These are phyloP conservation scores for Mallotus nudiflorus DNA, from an alignment of 345 rosid genomes.

Conservation along the genomic window DNA sequence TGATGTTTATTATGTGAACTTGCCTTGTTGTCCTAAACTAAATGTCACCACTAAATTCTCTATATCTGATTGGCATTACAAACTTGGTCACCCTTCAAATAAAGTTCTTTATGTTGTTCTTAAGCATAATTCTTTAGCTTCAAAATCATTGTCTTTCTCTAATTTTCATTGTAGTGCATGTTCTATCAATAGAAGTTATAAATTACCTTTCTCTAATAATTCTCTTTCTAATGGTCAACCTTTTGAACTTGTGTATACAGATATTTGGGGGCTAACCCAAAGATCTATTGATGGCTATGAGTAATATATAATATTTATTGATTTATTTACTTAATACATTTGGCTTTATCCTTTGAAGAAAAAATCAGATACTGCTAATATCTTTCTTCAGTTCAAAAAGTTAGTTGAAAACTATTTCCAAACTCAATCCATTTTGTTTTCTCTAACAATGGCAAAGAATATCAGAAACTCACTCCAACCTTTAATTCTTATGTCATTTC, in stretches of 20 bases:
- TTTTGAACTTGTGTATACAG: not conserved
- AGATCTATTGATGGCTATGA: not conserved
- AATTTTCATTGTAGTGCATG: constrained; percentile 1
- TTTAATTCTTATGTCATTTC: not conserved
- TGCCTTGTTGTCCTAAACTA: not conserved
- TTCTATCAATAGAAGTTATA: not conserved
- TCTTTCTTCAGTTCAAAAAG: not conserved
- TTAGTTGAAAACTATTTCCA: too few species aligned
- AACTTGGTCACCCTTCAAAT: not conserved
- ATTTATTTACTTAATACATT: not conserved
- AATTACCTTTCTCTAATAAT: not conserved
- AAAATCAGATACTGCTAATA: not conserved
- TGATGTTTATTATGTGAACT: not conserved
- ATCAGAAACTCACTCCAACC: not conserved
- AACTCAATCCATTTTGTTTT: too few species aligned
- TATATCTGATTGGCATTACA: not conserved
- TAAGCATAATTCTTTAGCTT: not conserved
- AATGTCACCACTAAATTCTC: not conserved
- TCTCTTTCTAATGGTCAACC: not conserved
- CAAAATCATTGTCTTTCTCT: not conserved
- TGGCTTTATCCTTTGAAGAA: not conserved
- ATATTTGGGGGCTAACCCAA: not conserved
- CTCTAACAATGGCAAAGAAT: not conserved
- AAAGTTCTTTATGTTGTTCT: not conserved
- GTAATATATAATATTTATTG: not conserved